Evolutionary conservation across 768 basidiomycete species (phyloP).

Genomic region (Crucibulum laeve): DNA sequence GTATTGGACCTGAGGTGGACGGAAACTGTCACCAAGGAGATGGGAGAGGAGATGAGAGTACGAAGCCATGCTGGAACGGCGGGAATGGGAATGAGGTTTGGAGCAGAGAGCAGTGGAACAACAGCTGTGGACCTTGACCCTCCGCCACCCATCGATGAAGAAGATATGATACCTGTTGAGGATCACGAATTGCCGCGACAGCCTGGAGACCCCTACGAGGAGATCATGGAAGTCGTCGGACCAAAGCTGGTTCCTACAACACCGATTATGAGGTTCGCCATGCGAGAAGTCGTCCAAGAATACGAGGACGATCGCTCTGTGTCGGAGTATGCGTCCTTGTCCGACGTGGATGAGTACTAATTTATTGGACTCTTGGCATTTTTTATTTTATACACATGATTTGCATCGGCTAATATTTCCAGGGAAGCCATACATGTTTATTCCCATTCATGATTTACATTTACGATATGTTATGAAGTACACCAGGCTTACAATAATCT

Average conservation of each 20-base stretch:
- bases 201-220: slow-evolving; percentile 29
- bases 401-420: no score
- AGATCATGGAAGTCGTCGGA: slow-evolving; percentile 60
- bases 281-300: slow-evolving; percentile 80
- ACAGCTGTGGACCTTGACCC: slow-evolving; percentile 29
- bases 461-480: slow-evolving; percentile 2
- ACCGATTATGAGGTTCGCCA: slow-evolving; percentile 80
- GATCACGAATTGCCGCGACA: slow-evolving; percentile 25
- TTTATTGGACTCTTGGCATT: neutral
- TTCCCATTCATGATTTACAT: slow-evolving; percentile 3
- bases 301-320: slow-evolving; percentile 73
- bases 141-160: slow-evolving; percentile 27
- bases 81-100: slow-evolving; percentile 2
- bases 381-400: neutral
- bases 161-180: slow-evolving; percentile 45
- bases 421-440: neutral
- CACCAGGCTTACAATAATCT: neutral
- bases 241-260: slow-evolving; percentile 75
- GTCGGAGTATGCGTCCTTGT: slow-evolving; percentile 76
- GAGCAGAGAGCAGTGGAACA: slow-evolving; percentile 35
- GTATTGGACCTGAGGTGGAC: slow-evolving; percentile 78
- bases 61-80: slow-evolving; percentile 5
- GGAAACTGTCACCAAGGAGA: slow-evolving; percentile 59
- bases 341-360: slow-evolving; percentile 75
- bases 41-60: slow-evolving; percentile 24